Percentiles rank a stretch among this genome's conserved stretches.
These are phyloP conservation scores for Aurifilum marmelostoma DNA, from an alignment of 2,329 filamentous ascomycete species.

Conservation along the genomic window DNA sequence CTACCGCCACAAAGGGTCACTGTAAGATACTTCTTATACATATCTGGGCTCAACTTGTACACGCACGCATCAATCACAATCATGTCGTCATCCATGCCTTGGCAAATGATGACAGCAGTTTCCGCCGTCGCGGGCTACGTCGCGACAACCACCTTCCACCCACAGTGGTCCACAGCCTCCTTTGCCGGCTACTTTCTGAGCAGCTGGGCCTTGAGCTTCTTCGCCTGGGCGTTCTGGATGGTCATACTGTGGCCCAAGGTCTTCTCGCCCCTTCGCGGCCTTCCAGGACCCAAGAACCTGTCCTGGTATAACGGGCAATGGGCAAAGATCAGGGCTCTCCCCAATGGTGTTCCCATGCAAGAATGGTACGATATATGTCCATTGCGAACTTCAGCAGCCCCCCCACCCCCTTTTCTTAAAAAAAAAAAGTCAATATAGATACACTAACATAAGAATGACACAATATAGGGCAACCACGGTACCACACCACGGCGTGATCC, in stretches of 20 bases:
- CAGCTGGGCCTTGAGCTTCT: constrained; percentile 42
- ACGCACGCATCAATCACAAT: not conserved
- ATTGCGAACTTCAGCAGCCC: too few species aligned
- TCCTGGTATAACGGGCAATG: constrained; percentile 56
- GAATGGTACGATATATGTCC: constrained; percentile 57
- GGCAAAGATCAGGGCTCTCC: constrained; percentile 41
- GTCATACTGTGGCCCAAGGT: constrained; percentile 53
- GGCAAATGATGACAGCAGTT: constrained; percentile 35
- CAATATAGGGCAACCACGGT: constrained; percentile 58
- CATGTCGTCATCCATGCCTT: constrained; percentile 34
- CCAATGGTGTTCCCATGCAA: constrained; percentile 49
- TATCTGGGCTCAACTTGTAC: not conserved
- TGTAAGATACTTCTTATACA: not conserved
- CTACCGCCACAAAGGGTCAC: not conserved
- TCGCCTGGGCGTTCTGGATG: constrained; percentile 45
- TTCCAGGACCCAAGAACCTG: constrained; percentile 49
- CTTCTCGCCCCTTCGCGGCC: constrained; percentile 52
- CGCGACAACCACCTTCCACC: constrained; percentile 34
- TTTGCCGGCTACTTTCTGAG: constrained; percentile 41
- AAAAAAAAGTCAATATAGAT: too few species aligned
- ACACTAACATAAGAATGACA: constrained; percentile 29
- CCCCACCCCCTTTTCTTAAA: too few species aligned
- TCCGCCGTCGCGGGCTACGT: constrained; percentile 40
- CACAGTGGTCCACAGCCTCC: constrained; percentile 38
- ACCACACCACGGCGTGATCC: constrained; percentile 70